These are phyloP conservation scores for Gloeopeniophorella convolvens DNA, from an alignment of 768 basidiomycete species.

Conservation along the genomic window DNA sequence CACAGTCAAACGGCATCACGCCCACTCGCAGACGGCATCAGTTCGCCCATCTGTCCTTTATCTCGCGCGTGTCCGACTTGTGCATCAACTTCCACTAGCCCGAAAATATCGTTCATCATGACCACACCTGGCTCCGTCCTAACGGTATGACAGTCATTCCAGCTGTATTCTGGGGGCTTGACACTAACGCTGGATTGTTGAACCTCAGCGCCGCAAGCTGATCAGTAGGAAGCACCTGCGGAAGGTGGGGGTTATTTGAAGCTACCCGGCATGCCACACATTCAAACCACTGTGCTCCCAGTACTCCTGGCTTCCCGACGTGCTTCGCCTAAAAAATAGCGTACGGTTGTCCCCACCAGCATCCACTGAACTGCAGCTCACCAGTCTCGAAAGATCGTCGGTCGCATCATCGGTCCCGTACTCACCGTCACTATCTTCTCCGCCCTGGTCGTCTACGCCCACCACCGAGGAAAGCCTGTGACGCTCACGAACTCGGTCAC, in stretches of 20 bases:
- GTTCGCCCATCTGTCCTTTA: too few relatives aligned
- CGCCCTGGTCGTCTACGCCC: constrained; percentile 49
- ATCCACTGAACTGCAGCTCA: constrained; percentile 7
- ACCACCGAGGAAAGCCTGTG: constrained; percentile 50
- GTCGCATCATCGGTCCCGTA: constrained; percentile 72
- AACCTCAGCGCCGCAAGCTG: constrained; percentile 18
- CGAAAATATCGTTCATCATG: too few relatives aligned
- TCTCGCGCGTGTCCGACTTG: too few relatives aligned
- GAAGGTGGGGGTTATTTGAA: constrained; percentile 15
- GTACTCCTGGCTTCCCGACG: constrained; percentile 90
- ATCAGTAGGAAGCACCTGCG: constrained; percentile 15
- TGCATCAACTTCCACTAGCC: too few relatives aligned
- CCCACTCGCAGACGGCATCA: too few relatives aligned
- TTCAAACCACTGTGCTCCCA: constrained; percentile 25
- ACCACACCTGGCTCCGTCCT: background rate
- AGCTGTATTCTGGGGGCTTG: background rate
- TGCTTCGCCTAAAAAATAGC: constrained; percentile 76
- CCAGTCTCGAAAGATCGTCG: constrained; percentile 52
- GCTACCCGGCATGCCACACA: background rate
- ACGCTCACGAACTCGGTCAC: constrained; percentile 77
- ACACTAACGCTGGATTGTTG: background rate
- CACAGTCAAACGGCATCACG: too few relatives aligned
- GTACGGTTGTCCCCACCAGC: constrained; percentile 37
- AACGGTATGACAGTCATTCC: background rate
- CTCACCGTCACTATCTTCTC: constrained; percentile 78